Base-by-base conservation (phyloP, 805 yeast genomes). In the Saccharomyces kudriavzevii region DNA sequence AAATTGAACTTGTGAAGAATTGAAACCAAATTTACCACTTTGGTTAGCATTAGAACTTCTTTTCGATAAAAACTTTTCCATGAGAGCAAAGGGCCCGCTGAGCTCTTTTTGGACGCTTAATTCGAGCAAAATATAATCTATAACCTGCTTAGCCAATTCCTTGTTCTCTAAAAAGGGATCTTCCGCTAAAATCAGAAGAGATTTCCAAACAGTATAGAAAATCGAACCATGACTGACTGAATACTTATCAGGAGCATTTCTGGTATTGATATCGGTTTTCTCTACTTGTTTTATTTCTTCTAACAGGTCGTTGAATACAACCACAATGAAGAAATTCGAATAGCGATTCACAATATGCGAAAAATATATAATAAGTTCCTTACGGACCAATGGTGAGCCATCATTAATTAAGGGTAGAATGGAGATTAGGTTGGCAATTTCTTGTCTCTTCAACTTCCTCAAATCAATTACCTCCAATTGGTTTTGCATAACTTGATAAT, bases 101-200 rank as follows among this genome's bases (percentile, higher is more conserved):
- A 92, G 78, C 49, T 84, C 83, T 56, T 82, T 78, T 54, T 69
- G 70, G 4, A 66, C 66, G 48, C 68, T 70, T 51, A 92, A 70
- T 54, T 81, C 79, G 49, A 80, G 64, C 68, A 87, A 73, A 24
- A 90, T 82, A 56, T 77, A 82, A 66, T 90, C 97, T 20, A 89
- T 84, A 13, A 89, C 78, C 28, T 79, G 81, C 52, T 83, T 84
- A 0, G 97, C 92, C 55, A 81, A 75, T 49, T 79, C 79, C 54
- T 80, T 82, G 5, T 91, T 90, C 68, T 89, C 96, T 35, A 79
- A 71, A 67, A 86, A 94, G 0, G 98, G 96, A 68, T 94, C 99
- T 58, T 86, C 90, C 0, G 96, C 80, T 28, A 89, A 70, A 27
- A 89, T 82, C 48, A 94, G 73, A 31, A 92, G 67, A 0, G 92